These are phyloP conservation scores for Pestalotiopsis sp. DNA, from an alignment of 2,329 filamentous ascomycete species.

Conservation along the genomic window DNA sequence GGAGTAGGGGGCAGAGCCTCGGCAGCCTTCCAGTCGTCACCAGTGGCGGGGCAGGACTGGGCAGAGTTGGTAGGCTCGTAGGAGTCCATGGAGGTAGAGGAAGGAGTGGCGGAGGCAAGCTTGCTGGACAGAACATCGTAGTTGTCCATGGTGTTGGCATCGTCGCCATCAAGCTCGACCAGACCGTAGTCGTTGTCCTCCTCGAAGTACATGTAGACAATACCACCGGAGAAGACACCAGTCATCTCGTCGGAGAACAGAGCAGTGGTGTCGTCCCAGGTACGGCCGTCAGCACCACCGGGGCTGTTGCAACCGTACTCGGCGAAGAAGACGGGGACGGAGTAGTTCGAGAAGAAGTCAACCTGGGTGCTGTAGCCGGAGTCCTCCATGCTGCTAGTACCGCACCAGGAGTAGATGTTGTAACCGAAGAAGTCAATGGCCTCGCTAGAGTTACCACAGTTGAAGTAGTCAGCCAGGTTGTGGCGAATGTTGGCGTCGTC, in stretches of 20 bases:
- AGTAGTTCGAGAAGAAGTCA: conserved; percentile 71
- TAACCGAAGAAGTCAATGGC: conserved; percentile 84
- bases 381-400: conserved; percentile 62
- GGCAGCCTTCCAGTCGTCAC: conserved; percentile 61
- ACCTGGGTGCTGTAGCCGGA: conserved; percentile 74
- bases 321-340: conserved; percentile 79
- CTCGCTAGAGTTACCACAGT: conserved; percentile 63
- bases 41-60: conserved; percentile 64
- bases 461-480: conserved; percentile 74
- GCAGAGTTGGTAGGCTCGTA: conserved; percentile 69
- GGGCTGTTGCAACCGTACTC: conserved; percentile 78
- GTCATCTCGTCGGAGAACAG: conserved; percentile 73
- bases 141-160: conserved; percentile 62
- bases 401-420: conserved; percentile 90
- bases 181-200: conserved; percentile 75
- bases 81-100: conserved; percentile 56
- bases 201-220: conserved; percentile 85
- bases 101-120: conserved; percentile 62
- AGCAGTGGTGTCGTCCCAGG: conserved; percentile 70
- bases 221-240: conserved; percentile 75
- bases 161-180: conserved; percentile 53
- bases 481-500: conserved; percentile 74
- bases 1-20: conserved; percentile 70
- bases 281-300: conserved; percentile 55
- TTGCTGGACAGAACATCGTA: conserved; percentile 66